Conservation (phyloP, 768 basidiomycete species). For the Mrakia hoshinonis region DNA sequence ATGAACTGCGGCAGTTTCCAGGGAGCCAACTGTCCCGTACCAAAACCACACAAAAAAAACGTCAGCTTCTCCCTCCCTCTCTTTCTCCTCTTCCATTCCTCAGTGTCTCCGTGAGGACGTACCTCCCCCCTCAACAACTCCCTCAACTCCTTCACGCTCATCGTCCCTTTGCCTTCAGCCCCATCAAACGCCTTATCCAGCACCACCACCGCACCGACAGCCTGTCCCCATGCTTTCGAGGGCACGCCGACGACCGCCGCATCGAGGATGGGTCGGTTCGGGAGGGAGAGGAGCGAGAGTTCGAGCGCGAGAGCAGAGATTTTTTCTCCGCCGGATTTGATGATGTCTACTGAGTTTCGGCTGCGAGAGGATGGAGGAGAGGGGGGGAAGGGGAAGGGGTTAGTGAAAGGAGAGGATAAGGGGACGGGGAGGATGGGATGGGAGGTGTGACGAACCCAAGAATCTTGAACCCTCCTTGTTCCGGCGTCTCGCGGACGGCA, state of each 20-base stretch:
- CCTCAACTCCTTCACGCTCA: conserved; percentile 29
- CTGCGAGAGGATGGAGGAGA: too few species aligned
- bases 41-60: too few species aligned
- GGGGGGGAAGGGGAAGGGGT: too few species aligned
- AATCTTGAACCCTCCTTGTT: conserved; percentile 32
- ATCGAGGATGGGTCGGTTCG: conserved; percentile 32
- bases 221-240: conserved; percentile 37
- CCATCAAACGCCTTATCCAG: background rate
- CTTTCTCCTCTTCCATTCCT: background rate
- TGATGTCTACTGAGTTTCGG: conserved; percentile 30
- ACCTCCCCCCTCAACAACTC: conserved; percentile 22
- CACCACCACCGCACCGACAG: conserved; percentile 31
- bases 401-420: too few species aligned
- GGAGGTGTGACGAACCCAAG: conserved; percentile 25
- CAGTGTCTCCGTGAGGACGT: background rate
- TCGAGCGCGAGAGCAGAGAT: conserved; percentile 37
- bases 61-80: background rate
- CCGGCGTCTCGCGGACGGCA: conserved; percentile 32
- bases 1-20: conserved; percentile 28
- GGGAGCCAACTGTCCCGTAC: conserved; percentile 17
- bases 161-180: conserved; percentile 1
- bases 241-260: conserved; percentile 36
- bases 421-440: too few species aligned
- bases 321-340: conserved; percentile 37
- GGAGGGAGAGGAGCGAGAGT: conserved; percentile 34